Base-by-base conservation (phyloP, 1,139 yeast genomes). In the Blastobotrys illinoisensis region DNA sequence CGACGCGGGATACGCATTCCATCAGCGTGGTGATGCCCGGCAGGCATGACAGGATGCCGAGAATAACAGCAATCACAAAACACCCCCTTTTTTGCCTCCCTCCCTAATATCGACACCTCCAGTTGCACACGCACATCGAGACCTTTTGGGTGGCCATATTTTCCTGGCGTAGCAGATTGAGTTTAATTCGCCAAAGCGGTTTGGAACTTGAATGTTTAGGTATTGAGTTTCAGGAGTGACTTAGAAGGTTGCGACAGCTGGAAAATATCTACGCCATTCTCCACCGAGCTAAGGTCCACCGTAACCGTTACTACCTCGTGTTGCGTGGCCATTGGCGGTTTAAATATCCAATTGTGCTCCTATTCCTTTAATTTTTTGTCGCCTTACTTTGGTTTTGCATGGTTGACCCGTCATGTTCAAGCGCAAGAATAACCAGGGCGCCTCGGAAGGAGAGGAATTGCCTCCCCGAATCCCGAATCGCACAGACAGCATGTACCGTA, bases 351-450 rank as follows among this genome's bases (percentile, higher is more conserved):
- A 3, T 32, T 16, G 3, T n/a, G 16, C 16, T 3, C 14, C 5
- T 32, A 3, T 32, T 7, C 11, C 11, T 32, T n/a, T 13, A 7
- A 3, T 13, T 32, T 32, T 26, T 26, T 26, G 3, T 26, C 9
- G 5, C 13, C 9, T 26, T 26, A 7, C 24, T 23, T 5, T 7
- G 5, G 24, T 5, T 26, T 32, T 32, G 40, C 16, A 32, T 32
- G 40, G 73, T 72, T 53, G 78, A 67, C 58, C 68, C 75, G 75
- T 54, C 73, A 52, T 49, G 55, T 26, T 49, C n/a, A 52, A 52
- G 44, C 56, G 86, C 85, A 32, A 32, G 40, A 32, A 32, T 32
- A 32, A 32, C 40, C 13, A 5, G 32, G 40, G 40, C 3, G 16
- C 16, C 13, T 14, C 40, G 40, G 40, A 32, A 16, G 40, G 13